Evolutionary conservation across 371 early-diverging fungal genomes (phyloP).

Genomic region (Apophysomyces variabilis): DNA sequence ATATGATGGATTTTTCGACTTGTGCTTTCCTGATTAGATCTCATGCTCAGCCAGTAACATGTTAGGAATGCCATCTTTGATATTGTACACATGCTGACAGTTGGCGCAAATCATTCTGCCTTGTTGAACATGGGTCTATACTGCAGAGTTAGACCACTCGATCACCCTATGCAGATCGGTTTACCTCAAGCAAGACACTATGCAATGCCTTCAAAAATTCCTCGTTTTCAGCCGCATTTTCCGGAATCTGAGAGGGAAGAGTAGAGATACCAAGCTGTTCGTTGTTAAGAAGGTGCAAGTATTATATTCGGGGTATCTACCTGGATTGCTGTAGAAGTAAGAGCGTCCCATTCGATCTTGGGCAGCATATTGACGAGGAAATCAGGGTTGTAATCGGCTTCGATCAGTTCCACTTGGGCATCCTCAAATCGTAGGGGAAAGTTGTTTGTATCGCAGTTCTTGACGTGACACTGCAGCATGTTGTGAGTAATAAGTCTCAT

Average conservation of each 20-base stretch:
- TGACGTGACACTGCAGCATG: constrained; percentile 97
- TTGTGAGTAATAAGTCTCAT: constrained; percentile 97
- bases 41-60: constrained; percentile 96
- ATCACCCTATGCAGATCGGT: background rate
- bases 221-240: constrained; percentile 69
- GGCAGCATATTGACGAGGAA: constrained; percentile 84
- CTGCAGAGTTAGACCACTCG: too few relatives aligned
- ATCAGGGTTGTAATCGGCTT: constrained; percentile 86
- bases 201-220: constrained; percentile 80
- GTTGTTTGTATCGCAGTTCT: constrained; percentile 87
- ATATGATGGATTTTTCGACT: background rate
- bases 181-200: constrained; percentile 80
- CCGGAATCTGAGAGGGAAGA: constrained; percentile 77
- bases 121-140: constrained; percentile 80
- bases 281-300: background rate
- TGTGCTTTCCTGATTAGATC: constrained; percentile 59
- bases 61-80: constrained; percentile 95
- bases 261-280: constrained; percentile 64
- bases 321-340: constrained; percentile 73
- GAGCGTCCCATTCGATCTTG: constrained; percentile 87
- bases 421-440: constrained; percentile 90
- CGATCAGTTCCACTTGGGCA: constrained; percentile 80
- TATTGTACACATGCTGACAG: constrained; percentile 89
- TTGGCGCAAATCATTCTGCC: constrained; percentile 92
- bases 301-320: constrained; percentile 37